Conservation (phyloP, 495 filamentous ascomycete species). For the Neurospora intermedia region DNA sequence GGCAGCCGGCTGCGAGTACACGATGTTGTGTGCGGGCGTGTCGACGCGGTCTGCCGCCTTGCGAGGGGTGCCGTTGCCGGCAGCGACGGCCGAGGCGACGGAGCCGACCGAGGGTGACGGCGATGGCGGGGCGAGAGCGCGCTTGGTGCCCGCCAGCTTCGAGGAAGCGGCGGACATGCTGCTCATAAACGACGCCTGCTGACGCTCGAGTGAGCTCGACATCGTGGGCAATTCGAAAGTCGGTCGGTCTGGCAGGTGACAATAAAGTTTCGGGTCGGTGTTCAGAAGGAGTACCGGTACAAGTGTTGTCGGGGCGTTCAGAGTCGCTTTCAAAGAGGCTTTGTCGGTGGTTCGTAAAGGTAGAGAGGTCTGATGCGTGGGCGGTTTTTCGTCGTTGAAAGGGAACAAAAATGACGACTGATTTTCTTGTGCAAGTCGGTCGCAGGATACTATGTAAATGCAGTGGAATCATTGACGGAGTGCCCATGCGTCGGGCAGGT, state of each 20-base stretch:
- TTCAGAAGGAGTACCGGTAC: background rate
- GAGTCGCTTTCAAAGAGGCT: background rate
- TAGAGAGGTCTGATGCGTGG: background rate
- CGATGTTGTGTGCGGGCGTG: conserved; percentile 35
- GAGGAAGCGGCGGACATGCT: conserved; percentile 36
- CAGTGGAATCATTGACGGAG: background rate
- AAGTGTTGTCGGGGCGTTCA: background rate
- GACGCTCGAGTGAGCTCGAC: conserved; percentile 41
- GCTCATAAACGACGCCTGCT: conserved; percentile 36
- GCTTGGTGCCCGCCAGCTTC: conserved; percentile 37
- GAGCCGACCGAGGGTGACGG: conserved; percentile 35
- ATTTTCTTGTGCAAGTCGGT: background rate
- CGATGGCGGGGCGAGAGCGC: conserved; percentile 26
- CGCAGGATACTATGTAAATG: background rate
- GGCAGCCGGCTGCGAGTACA: conserved; percentile 68
- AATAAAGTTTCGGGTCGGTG: background rate
- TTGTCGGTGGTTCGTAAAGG: background rate
- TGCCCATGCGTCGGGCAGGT: background rate
- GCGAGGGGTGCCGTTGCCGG: conserved; percentile 30
- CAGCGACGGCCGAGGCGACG: conserved; percentile 36
- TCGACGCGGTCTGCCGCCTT: conserved; percentile 33
- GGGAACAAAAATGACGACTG: background rate
- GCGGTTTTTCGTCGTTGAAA: background rate
- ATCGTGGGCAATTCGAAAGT: conserved; percentile 20
- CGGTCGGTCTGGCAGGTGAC: background rate